phyloP scores from a whole-genome alignment of 2,329 filamentous ascomycete species.

The Xylaria sp. region DNA sequence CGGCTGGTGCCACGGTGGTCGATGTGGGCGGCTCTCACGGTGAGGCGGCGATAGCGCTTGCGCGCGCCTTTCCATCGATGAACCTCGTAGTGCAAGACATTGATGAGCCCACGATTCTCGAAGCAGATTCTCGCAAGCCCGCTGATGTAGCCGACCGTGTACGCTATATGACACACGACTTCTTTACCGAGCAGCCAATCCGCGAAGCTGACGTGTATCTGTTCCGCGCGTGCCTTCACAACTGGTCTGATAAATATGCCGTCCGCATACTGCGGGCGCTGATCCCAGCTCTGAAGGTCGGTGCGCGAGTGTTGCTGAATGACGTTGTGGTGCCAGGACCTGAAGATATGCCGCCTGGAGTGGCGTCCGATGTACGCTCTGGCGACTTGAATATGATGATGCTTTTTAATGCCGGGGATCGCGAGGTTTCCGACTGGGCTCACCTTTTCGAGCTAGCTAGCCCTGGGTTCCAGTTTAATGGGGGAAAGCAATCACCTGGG shows the following conservation, averaged over 20 bases:
- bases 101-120: conserved; percentile 28
- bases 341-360: neutral
- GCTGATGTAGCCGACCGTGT: conserved; percentile 33
- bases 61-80: conserved; percentile 51
- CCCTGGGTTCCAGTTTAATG: neutral
- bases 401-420: neutral
- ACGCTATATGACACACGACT: conserved; percentile 53
- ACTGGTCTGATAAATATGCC: conserved; percentile 56
- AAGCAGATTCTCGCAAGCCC: conserved; percentile 4
- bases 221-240: conserved; percentile 58
- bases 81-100: conserved; percentile 67
- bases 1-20: conserved; percentile 1
- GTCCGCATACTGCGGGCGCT: conserved; percentile 51
- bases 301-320: conserved; percentile 49
- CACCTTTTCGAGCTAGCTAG: neutral
- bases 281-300: conserved; percentile 53
- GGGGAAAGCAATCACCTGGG: neutral
- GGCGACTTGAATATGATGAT: neutral
- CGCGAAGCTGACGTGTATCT: conserved; percentile 55
- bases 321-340: conserved; percentile 27
- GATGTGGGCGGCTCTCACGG: conserved; percentile 36
- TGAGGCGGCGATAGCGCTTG: conserved; percentile 14
- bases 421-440: neutral
- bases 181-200: conserved; percentile 57
- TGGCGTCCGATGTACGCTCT: neutral